A percentile compares a stretch with the other conserved stretches of the same genome.
Evolutionary conservation across 2,329 filamentous ascomycete species (phyloP).

Genomic region (Albophoma yamanashiensis): DNA sequence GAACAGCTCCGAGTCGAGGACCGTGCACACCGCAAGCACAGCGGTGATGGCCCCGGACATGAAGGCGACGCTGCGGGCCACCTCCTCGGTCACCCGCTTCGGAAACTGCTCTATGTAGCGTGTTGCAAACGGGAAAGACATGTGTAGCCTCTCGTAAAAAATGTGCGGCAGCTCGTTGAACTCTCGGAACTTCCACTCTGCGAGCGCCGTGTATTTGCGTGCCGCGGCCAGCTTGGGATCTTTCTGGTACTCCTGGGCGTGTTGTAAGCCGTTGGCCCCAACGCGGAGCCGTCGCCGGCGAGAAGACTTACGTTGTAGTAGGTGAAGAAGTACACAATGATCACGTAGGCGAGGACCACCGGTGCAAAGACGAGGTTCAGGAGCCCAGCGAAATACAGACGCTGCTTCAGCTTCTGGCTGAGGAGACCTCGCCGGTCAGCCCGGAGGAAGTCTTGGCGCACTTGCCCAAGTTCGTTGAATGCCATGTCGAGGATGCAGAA

Average conservation of each 20-base stretch:
- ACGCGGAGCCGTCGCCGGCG: not conserved
- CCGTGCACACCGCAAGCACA: conserved; percentile 70
- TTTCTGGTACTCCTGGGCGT: conserved; percentile 74
- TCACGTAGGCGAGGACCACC: conserved; percentile 74
- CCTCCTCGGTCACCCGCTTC: conserved; percentile 82
- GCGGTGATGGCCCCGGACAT: conserved; percentile 78
- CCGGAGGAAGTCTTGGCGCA: conserved; percentile 77
- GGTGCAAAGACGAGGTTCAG: conserved; percentile 83
- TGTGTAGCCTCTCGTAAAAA: conserved; percentile 79
- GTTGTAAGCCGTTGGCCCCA: not conserved
- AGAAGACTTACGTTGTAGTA: conserved; percentile 68
- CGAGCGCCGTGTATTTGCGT: conserved; percentile 82
- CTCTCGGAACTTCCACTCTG: conserved; percentile 96
- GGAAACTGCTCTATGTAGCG: conserved; percentile 94
- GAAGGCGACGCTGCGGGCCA: conserved; percentile 78
- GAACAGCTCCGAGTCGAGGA: conserved; percentile 87
- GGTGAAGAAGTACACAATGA: conserved; percentile 85
- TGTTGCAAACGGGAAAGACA: conserved; percentile 89
- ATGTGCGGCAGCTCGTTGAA: conserved; percentile 95
- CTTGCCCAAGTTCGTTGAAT: conserved; percentile 81
- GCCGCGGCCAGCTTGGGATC: conserved; percentile 76
- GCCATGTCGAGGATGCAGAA: conserved; percentile 88
- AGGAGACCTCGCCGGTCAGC: conserved; percentile 69
- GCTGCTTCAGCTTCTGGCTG: conserved; percentile 64
- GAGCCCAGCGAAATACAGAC: conserved; percentile 73